Evolutionary conservation across 2,329 filamentous ascomycete genomes (phyloP), one percentile per base, ranked within the genome.

Genomic region (Gliomastix tumulicola): DNA sequence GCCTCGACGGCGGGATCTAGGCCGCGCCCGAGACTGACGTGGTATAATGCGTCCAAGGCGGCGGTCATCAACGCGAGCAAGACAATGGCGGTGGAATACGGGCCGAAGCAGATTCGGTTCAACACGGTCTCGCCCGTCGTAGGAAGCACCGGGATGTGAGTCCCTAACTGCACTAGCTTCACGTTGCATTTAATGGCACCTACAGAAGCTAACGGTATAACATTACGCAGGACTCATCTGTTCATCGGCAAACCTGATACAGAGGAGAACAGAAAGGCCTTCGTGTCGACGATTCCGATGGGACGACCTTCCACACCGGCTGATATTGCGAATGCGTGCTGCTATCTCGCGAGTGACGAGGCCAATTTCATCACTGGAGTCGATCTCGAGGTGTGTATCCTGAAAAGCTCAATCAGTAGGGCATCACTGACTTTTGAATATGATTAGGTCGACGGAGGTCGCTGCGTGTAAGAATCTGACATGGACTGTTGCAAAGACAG

Each of bases 81-180:
- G 36, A 33, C 39, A 25, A 38, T 41, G 39, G 39, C 39, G 11
- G 27, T 41, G n/a, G 39, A 41, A 25, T 41, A 33, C 7, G 39
- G 27, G 10, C 22, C 21, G 25, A 30, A 41, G 12, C 39, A 41
- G 39, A 28, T 41, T 0, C 36, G 36, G 10, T 41, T 41, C 27
- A 41, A 41, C 39, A 38, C 35, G 0, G 36, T 41, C 20, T 41
- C 33, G 17, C 39, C 39, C 8, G 36, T 34, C 3, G 36, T 30
- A 18, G 39, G 39, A 6, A 41, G 36, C 35, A 41, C 39, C 0
- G 79, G 76, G 4, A 66, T 87, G 63, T 59, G 30, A 52, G 58
- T 53, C 3, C 6, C 4, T 0, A 8, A n/a, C n/a, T n/a, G n/a
- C n/a, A n/a, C n/a, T n/a, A n/a, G n/a, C n/a, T n/a, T n/a, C n/a